Base-by-base conservation (phyloP, 495 filamentous ascomycete genomes). In the Penicillium daleae region DNA sequence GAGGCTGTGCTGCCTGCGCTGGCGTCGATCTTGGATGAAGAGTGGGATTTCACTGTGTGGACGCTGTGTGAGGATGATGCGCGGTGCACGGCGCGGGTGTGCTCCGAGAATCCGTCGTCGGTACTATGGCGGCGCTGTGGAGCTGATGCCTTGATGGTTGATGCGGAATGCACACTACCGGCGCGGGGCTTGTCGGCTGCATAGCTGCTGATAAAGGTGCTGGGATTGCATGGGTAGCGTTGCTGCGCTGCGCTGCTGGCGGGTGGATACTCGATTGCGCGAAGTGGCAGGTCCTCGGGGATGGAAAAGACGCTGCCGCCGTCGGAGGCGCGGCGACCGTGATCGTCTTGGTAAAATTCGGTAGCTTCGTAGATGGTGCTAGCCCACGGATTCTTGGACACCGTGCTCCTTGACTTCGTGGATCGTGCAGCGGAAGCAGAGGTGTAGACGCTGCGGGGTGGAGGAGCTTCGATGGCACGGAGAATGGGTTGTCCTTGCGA, bases 221-320 rank as follows among this genome's bases (percentile, higher is more conserved):
- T 76, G 51, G 73, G 66, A 51, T 71, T 67, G 72, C 65, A 70
- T 4, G 70, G 70, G 61, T 71, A 71, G 26, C 68, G 63, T 33
- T 76, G 59, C 31, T 63, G 68, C 50, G 69, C 68, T 56, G 67
- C 52, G 44, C 69, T 67, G 54, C 63, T 61, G 4, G 69, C 64
- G 9, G 74, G 71, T 6, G 76, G 69, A 59, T 78, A 83, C 55
- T 82, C 78, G 59, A 81, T 80, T 59, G 76, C 78, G 8, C 77
- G 74, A 17, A 80, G 58, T 3, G 76, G 76, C 4, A 69, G n/a
- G 24, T 77, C 71, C 31, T 73, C 71, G 0, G 73, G 72, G 48
- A 69, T 69, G 24, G 58, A 71, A 63, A 75, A 78, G 42, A 80
- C 61, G 59, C 73, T 80, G 12, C 74, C 74, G 9, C 74, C 74